These are phyloP conservation scores for Asparagopsis taxiformis DNA, from an alignment of 31 red algal genomes.

Conservation along the genomic window DNA sequence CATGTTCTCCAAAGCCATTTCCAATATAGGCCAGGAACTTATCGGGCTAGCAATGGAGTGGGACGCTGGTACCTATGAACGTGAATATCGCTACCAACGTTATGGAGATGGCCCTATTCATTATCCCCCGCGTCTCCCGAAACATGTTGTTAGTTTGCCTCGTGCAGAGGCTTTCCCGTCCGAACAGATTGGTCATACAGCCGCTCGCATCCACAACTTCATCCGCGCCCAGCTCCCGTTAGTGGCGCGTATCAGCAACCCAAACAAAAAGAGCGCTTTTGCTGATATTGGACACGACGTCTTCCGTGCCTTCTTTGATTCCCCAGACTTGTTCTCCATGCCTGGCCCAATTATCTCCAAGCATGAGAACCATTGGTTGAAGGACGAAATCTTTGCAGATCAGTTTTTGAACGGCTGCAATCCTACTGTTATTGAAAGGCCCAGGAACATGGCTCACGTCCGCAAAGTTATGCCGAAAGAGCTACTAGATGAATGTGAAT, in stretches of 20 bases:
- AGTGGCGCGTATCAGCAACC: slow-evolving; percentile 34
- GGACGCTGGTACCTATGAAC: slow-evolving; percentile 35
- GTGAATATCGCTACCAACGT: slow-evolving; percentile 25
- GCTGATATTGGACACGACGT: slow-evolving; percentile 55
- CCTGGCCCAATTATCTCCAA: slow-evolving; percentile 26
- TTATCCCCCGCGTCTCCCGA: slow-evolving; percentile 11
- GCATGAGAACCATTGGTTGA: slow-evolving; percentile 27
- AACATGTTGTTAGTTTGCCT: slow-evolving; percentile 47
- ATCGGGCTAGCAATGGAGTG: slow-evolving; percentile 50
- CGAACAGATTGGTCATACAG: slow-evolving; percentile 30
- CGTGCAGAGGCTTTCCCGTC: slow-evolving; percentile 46
- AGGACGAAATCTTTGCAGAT: slow-evolving; percentile 38
- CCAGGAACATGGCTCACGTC: slow-evolving; percentile 11
- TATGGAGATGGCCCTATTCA: slow-evolving; percentile 2
- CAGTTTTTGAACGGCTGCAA: slow-evolving; percentile 66
- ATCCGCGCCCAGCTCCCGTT: slow-evolving; percentile 56
- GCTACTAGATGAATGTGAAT: slow-evolving; percentile 1
- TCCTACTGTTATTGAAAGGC: slow-evolving; percentile 47
- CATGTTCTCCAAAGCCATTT: slow-evolving; percentile 46
- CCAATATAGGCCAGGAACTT: slow-evolving; percentile 37
- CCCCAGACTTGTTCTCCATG: slow-evolving; percentile 49
- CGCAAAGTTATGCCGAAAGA: slow-evolving; percentile 37
- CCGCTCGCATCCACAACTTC: slow-evolving; percentile 41
- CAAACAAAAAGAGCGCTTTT: slow-evolving; percentile 14
- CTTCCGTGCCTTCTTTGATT: slow-evolving; percentile 54